Evolutionary conservation across 495 filamentous ascomycete genomes (phyloP), one percentile per base, ranked within the genome.

Genomic region (Oleoguttula mirabilis): DNA sequence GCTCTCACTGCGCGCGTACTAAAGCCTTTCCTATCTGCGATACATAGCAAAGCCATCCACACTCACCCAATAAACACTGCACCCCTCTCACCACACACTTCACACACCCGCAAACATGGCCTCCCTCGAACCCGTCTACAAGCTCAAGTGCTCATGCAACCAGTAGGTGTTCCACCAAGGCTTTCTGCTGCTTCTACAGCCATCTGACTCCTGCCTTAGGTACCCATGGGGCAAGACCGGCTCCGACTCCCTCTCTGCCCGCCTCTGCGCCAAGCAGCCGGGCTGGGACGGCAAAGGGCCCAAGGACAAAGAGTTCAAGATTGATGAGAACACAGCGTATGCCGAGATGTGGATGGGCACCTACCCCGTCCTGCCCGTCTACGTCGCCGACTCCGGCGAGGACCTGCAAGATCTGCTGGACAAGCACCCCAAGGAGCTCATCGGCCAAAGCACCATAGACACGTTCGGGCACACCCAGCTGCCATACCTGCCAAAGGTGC

Each of bases 401-500:
- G 67, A 70, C 3, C 68, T 92, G 2, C 66, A 73, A 32, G 72
- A 80, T 7, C 69, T 82, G 17, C 62, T 88, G 19, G 68, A 80
- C 39, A 67, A 69, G 25, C 65, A 87, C 56, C 68, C 73, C 20
- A 66, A 81, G 22, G 52, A 65, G 30, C 66, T 86, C 3, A 67
- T 90, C 10, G 82, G 82, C 4, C 63, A 75, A 39, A 63, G 66
- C 1, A 72, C 82, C 3, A 62, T 75, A 3, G 60, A 77, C n/a
- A 71, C 75, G 39, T 80, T 79, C 33, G 80, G 71, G 8, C 54
- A 59, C 15, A 55, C 63, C 0, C 74, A 83, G 28, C 65, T 90
- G 1, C 82, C 81, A 0, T 90, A 77, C 50, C 63, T 90, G 0
- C 79, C 82, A 5, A 88, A 88, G 61, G 78, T 88, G 33, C 65